Base-by-base conservation (phyloP, 2,329 filamentous ascomycete species). In the Lasiodiplodia sp. region DNA sequence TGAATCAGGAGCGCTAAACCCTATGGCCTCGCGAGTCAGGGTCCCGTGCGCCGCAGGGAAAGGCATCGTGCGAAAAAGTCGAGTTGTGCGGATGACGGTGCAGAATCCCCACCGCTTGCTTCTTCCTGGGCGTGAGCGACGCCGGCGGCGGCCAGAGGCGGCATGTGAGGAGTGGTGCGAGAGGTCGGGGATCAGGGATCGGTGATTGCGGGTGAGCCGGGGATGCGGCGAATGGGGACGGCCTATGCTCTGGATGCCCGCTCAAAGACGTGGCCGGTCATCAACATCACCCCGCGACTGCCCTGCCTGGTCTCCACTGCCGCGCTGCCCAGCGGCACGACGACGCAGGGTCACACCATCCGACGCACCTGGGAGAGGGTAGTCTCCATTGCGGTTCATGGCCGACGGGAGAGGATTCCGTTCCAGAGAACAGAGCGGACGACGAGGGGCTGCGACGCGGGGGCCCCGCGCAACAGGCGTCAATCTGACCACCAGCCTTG, bases 1-100 rank as follows among this genome's bases (percentile, higher is more conserved):
- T 52, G 60, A 51, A 16, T 38, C 47, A 52, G 60, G 47, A 47
- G 14, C 60, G 60, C 60, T 64, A 64, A 64, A 64, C 60, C 60
- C 47, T 64, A 64, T 52, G 28, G 28, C 38, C 2, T 11, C 28
- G 58, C 40, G 60, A 60, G 57, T 60, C 57, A 60, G 57, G 38
- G 57, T 28, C 23, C 18, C 4, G 4, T 44, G n/a, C 37, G 28
- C 53, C n/a, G 53, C 37, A 44, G n/a, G 28, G 38, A 38, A 51
- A 11, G 23, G 44, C 38, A 63, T 28, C 12, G 56, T 12, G 21
- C 16, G 38, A n/a, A 60, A 37, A 37, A 63, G 31, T 51, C 44
- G 58, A 12, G 18, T 8, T 37, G 58, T 37, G 44, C 44, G 28
- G 58, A 16, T 63, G 58, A 63, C 58, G 16, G 25, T 28, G 57